Evolutionary conservation across 2,329 filamentous ascomycete genomes (phyloP).

Genomic region (Ceratocystis smalleyi): DNA sequence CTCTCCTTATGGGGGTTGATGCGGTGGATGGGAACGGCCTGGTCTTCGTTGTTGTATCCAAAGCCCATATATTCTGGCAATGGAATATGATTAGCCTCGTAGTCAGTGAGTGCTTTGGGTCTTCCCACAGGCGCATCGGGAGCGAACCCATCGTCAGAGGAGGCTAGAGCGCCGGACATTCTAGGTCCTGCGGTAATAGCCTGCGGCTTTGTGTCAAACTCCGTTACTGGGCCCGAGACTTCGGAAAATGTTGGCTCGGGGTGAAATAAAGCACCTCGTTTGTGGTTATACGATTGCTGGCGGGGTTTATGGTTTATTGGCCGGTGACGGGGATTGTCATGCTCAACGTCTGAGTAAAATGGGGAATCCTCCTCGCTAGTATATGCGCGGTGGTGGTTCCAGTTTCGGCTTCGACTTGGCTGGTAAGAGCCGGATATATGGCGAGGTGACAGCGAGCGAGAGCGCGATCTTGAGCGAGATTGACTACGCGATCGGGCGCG

Average conservation of each 20-base stretch:
- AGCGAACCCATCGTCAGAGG: slow-evolving; percentile 1
- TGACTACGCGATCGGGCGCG: slow-evolving; percentile 38
- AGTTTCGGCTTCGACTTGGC: neutral
- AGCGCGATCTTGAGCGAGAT: slow-evolving; percentile 27
- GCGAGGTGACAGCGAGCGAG: slow-evolving; percentile 18
- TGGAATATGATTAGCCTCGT: neutral
- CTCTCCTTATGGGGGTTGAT: neutral
- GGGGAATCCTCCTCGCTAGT: neutral
- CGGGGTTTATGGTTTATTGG: no score
- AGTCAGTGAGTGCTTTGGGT: neutral
- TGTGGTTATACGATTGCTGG: neutral
- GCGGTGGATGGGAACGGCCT: neutral
- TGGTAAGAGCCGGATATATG: neutral
- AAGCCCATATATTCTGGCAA: neutral
- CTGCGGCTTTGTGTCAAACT: neutral
- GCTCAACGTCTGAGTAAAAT: neutral
- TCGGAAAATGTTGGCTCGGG: slow-evolving; percentile 12
- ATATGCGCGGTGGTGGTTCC: neutral
- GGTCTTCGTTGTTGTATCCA: neutral
- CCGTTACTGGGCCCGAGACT: slow-evolving; percentile 8
- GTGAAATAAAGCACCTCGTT: neutral
- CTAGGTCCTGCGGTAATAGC: neutral
- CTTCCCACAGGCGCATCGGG: neutral
- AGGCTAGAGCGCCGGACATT: slow-evolving; percentile 1
- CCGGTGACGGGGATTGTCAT: neutral